Conservation (phyloP, 495 filamentous ascomycete species). For the Oidiodendron maius region DNA sequence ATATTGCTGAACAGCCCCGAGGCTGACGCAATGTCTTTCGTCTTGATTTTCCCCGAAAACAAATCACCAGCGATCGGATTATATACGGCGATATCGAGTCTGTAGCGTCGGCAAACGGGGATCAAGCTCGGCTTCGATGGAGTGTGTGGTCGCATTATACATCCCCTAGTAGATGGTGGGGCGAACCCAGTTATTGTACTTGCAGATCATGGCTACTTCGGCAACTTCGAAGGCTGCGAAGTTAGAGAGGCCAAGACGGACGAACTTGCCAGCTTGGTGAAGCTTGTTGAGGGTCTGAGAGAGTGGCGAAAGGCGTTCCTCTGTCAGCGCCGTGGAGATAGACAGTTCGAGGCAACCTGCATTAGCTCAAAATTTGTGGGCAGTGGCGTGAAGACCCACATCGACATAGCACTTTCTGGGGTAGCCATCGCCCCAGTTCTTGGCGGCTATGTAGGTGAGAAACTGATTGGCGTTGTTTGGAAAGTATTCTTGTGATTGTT, state of each 20-base stretch:
- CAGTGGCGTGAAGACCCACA: too few species aligned
- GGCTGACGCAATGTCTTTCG: too few species aligned
- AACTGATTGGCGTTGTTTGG: too few species aligned
- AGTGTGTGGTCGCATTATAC: constrained; percentile 48
- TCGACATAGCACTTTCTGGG: too few species aligned
- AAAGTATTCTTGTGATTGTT: too few species aligned
- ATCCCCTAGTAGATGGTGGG: not conserved
- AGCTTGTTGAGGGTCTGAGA: constrained; percentile 68
- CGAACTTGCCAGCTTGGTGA: constrained; percentile 84
- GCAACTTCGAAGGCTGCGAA: constrained; percentile 87
- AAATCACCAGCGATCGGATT: constrained; percentile 80
- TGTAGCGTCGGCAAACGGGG: constrained; percentile 68
- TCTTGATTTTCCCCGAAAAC: constrained; percentile 71
- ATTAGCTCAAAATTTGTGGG: too few species aligned
- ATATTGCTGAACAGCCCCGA: too few species aligned
- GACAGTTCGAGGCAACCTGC: too few species aligned
- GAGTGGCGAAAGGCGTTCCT: too few species aligned
- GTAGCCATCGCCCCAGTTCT: too few species aligned
- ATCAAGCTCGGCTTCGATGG: constrained; percentile 74
- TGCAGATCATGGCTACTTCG: constrained; percentile 42
- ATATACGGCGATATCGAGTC: constrained; percentile 78
- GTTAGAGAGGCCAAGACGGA: constrained; percentile 73
- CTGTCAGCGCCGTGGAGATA: too few species aligned
- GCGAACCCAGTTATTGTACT: constrained; percentile 26
- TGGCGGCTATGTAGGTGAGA: too few species aligned